phyloP scores from a whole-genome alignment of 1,284 basidiomycete genomes.

The Ustilago crameri region DNA sequence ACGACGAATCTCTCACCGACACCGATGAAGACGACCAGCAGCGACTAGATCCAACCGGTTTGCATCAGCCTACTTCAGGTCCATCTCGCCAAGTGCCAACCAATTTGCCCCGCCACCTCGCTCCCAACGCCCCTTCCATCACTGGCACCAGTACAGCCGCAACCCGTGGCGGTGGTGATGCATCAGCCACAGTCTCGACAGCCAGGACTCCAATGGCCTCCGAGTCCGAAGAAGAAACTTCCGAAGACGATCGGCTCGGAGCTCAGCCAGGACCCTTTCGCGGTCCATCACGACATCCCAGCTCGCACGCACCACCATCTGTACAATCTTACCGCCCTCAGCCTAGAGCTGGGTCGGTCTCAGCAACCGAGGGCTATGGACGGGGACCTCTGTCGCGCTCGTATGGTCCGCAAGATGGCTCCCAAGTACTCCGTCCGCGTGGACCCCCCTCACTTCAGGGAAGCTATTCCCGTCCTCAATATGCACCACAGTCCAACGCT shows the following conservation, averaged over 20 bases:
- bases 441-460: slow-evolving; percentile 33
- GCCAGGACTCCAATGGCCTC: slow-evolving; percentile 36
- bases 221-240: slow-evolving; percentile 32
- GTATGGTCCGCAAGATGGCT: slow-evolving; percentile 15
- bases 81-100: slow-evolving; percentile 15
- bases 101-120: slow-evolving; percentile 23
- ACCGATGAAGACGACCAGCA: slow-evolving; percentile 37
- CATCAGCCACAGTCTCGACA: slow-evolving; percentile 21
- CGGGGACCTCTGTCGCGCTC: slow-evolving; percentile 35
- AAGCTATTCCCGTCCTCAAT: slow-evolving; percentile 28
- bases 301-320: slow-evolving; percentile 23
- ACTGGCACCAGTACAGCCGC: slow-evolving; percentile 48
- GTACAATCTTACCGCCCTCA: slow-evolving; percentile 32
- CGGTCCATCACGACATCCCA: slow-evolving; percentile 15
- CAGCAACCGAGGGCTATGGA: slow-evolving; percentile 31
- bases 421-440: slow-evolving; percentile 18
- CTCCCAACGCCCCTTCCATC: slow-evolving; percentile 33
- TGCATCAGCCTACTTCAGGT: slow-evolving; percentile 19
- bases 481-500: slow-evolving; percentile 31
- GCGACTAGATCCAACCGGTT: slow-evolving; percentile 35
- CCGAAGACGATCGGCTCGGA: slow-evolving; percentile 34
- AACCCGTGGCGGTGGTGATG: slow-evolving; percentile 34
- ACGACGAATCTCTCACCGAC: slow-evolving; percentile 36
- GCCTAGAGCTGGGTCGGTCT: slow-evolving; percentile 33
- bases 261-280: slow-evolving; percentile 31